These are phyloP conservation scores for Talaromyces pinophilus DNA, from an alignment of 2,329 filamentous ascomycete species.

Conservation along the genomic window DNA sequence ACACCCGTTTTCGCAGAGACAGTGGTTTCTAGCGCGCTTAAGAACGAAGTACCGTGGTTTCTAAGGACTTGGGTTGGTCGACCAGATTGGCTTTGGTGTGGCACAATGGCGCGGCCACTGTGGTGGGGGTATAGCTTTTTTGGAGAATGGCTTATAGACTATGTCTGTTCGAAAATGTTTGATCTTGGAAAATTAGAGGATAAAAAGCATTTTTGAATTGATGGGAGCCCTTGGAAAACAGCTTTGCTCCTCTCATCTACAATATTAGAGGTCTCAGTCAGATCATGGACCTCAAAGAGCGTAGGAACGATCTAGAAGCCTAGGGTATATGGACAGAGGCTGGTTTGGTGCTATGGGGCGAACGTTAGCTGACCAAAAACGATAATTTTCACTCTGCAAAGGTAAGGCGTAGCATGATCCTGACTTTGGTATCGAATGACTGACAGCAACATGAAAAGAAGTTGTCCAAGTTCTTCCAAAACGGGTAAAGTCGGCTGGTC, in stretches of 20 bases:
- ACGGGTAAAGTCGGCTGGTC: background rate
- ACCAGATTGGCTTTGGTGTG: slow-evolving; percentile 12
- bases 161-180: slow-evolving; percentile 12
- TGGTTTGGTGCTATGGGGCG: background rate
- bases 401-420: background rate
- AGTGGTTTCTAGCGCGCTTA: background rate
- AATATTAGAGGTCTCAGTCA: background rate
- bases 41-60: background rate
- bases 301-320: background rate
- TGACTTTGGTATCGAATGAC: no score
- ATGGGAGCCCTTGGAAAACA: background rate
- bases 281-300: background rate
- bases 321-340: background rate
- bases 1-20: background rate
- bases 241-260: background rate
- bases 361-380: background rate
- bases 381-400: background rate
- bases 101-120: slow-evolving; percentile 7
- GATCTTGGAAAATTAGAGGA: slow-evolving; percentile 1
- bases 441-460: background rate
- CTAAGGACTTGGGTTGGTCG: background rate
- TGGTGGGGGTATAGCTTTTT: slow-evolving; percentile 11
- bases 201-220: background rate
- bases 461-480: background rate
- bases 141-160: slow-evolving; percentile 9